Conservation (phyloP, 768 basidiomycete species). For the Suillus hirtellus region DNA sequence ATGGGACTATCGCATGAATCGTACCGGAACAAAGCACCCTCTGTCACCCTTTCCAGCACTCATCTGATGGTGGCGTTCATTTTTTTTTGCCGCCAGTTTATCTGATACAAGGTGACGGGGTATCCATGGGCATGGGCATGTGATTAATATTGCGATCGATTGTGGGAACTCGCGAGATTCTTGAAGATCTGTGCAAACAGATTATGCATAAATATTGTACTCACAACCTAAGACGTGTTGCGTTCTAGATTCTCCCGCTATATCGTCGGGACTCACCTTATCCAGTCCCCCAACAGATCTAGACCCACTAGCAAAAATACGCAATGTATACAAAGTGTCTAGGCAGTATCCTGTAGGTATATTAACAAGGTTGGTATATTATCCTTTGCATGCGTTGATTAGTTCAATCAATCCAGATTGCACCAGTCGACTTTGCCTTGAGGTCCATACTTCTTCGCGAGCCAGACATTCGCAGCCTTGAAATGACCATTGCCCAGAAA, state of each 20-base stretch:
- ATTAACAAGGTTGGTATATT: conserved; percentile 28
- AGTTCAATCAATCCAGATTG: conserved; percentile 31
- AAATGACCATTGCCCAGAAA: conserved; percentile 93
- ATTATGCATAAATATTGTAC: conserved; percentile 3
- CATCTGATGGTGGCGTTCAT: conserved; percentile 2
- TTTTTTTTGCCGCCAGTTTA: not conserved
- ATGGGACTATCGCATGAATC: not conserved
- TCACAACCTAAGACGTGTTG: not conserved
- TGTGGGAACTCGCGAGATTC: not conserved
- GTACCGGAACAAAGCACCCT: not conserved
- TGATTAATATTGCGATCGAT: not conserved
- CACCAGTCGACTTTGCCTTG: conserved; percentile 79
- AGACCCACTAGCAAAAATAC: conserved; percentile 7
- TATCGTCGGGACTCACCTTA: not conserved
- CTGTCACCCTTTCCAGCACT: not conserved
- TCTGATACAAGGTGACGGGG: not conserved
- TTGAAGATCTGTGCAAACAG: conserved; percentile 1
- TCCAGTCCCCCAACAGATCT: not conserved
- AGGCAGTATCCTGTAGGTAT: conserved; percentile 23
- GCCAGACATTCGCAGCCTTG: conserved; percentile 83
- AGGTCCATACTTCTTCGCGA: conserved; percentile 73
- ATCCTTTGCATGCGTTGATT: conserved; percentile 7
- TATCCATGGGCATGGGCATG: not conserved
- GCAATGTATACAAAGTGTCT: conserved; percentile 18
- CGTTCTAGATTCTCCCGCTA: conserved; percentile 1